phyloP scores from a whole-genome alignment of 495 filamentous ascomycete genomes.

The Xylaria flabelliformis region DNA sequence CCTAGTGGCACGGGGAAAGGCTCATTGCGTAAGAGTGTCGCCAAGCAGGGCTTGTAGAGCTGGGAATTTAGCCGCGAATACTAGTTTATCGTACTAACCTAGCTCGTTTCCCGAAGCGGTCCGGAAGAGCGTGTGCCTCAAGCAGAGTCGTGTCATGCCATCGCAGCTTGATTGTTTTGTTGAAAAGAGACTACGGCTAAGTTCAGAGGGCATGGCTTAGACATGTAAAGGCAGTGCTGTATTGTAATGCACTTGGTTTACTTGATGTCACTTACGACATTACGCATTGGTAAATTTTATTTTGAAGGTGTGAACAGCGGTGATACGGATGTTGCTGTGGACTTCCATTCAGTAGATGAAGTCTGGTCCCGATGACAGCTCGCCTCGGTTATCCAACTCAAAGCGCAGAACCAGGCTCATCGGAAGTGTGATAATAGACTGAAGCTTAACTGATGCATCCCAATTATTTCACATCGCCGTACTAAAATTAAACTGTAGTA shows the following conservation, averaged over 20 bases:
- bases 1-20: background rate
- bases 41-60: background rate
- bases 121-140: constrained; percentile 16
- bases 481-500: too few species aligned
- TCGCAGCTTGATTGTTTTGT: constrained; percentile 3
- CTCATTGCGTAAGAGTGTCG: background rate
- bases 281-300: background rate
- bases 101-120: constrained; percentile 17
- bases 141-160: background rate
- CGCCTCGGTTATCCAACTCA: background rate
- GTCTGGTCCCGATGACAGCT: background rate
- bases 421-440: background rate
- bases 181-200: background rate
- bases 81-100: background rate
- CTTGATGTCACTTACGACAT: too few species aligned
- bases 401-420: background rate
- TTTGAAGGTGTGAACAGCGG: background rate
- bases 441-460: background rate
- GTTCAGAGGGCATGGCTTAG: background rate
- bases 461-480: too few species aligned
- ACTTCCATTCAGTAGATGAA: background rate
- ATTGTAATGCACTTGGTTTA: background rate
- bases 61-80: constrained; percentile 18
- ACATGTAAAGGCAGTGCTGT: background rate
- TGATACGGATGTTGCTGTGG: background rate